Base-by-base conservation (phyloP, 257 asterid genomes). In the Solanum virginianum region DNA sequence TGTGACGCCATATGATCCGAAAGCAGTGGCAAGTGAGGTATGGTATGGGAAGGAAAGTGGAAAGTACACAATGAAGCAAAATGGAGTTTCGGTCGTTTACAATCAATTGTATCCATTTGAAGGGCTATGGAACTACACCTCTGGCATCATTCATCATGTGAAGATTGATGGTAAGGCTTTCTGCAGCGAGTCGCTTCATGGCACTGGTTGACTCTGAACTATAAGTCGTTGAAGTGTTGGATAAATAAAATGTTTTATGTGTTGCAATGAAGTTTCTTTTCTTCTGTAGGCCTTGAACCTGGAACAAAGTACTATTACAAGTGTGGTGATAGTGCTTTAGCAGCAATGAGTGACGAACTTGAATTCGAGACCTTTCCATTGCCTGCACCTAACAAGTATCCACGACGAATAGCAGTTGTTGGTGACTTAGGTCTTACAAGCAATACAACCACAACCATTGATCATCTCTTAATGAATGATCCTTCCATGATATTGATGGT, bases 391-490 rank as follows among this genome's bases (percentile, higher is more conserved):
- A 83, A 85, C 51, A 91, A 88, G 68, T 94, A 91, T 87, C 98
- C 99, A 83, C 82, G 83, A 11, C 92, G 95, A 70, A 90, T 95
- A 81, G 98, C 95, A 15, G 82, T 95, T 7, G 89, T 95, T 32
- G 99, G 99, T 32, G 99, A 95, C 87, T 90, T 95, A 74, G 99
- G 98, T 59, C 94, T 92, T 12, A 93, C 99, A 1, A 91, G 92
- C 87, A 95, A 94, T 82, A 90, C 99, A 22, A 89, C 93, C 17
- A 90, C 97, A 79, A 95, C 99, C 72, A 83, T 93, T 36, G 95
- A 94, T 89, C 95, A 95, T 90, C 92, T 95, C 80, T 87, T 79
- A 20, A 54, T 11, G 56, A 95, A 95, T 71, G 92, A 91, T 84
- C 97, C 99, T 49, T 89, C 95, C 17, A 82, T 95, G 60, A 49